Conservation (phyloP, 2,329 filamentous ascomycete genomes). For the Beauveria scarabaeidicola region DNA sequence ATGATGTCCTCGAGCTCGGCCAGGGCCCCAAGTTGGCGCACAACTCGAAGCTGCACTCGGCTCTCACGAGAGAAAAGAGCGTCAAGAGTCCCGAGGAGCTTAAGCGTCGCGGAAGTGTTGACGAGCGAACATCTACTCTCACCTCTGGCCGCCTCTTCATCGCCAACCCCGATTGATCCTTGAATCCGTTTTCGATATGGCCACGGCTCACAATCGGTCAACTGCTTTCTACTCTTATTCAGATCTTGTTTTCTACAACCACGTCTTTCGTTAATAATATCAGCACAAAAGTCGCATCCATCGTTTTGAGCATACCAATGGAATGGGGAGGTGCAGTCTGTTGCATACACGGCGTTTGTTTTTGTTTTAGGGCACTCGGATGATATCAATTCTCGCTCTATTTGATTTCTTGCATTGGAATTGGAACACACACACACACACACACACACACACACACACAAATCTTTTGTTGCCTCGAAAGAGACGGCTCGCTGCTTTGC, state of each 20-base stretch:
- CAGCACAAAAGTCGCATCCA: conserved; percentile 2
- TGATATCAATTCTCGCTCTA: neutral
- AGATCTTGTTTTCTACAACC: neutral
- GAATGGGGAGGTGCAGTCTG: conserved; percentile 1
- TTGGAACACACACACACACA: neutral
- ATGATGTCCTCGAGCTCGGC: conserved; percentile 48
- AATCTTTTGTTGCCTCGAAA: neutral
- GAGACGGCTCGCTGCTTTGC: neutral
- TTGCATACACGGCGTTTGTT: conserved; percentile 7
- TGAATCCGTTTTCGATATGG: neutral
- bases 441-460: neutral
- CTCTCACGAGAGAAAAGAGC: conserved; percentile 55
- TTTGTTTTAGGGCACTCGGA: neutral
- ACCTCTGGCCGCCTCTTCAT: conserved; percentile 68
- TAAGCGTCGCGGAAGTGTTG: conserved; percentile 69
- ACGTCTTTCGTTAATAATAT: conserved; percentile 6
- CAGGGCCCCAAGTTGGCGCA: conserved; percentile 42
- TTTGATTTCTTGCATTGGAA: neutral
- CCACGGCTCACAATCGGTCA: neutral
- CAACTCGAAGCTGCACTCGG: conserved; percentile 50
- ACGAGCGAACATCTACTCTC: conserved; percentile 72
- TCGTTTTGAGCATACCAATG: conserved; percentile 9
- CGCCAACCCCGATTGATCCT: conserved; percentile 67
- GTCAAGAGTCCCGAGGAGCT: conserved; percentile 63
- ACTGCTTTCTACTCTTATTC: neutral